phyloP scores from a whole-genome alignment of 2,329 filamentous ascomycete genomes.

The Eurotiales sp. region DNA sequence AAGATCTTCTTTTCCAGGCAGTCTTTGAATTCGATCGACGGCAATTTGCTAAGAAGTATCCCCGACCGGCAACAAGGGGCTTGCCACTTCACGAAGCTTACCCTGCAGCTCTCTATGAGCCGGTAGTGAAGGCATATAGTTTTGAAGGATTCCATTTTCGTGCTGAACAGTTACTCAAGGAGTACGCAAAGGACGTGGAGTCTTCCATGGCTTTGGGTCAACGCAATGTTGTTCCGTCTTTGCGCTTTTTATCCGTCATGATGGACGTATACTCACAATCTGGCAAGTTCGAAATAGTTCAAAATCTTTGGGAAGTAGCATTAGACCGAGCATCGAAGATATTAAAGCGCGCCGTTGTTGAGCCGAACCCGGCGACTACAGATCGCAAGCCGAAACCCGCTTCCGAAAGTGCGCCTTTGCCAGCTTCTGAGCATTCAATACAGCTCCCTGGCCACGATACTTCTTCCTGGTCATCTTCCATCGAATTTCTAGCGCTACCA shows the following conservation, averaged over 20 bases:
- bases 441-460: not conserved
- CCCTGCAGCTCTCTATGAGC: slow-evolving; percentile 51
- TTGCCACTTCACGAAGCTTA: slow-evolving; percentile 39
- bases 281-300: slow-evolving; percentile 57
- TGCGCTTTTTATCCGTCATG: slow-evolving; percentile 58
- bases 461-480: not conserved
- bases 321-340: slow-evolving; percentile 30
- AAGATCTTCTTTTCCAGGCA: slow-evolving; percentile 35
- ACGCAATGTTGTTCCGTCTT: slow-evolving; percentile 32
- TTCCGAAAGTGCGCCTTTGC: not conserved
- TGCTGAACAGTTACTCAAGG: slow-evolving; percentile 54
- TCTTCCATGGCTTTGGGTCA: slow-evolving; percentile 26
- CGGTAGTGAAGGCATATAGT: slow-evolving; percentile 55
- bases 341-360: not conserved
- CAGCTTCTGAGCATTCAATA: not conserved
- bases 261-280: slow-evolving; percentile 64
- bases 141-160: slow-evolving; percentile 43
- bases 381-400: not conserved
- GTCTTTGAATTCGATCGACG: slow-evolving; percentile 36
- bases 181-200: slow-evolving; percentile 35
- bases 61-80: slow-evolving; percentile 29
- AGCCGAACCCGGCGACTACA: not conserved
- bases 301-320: slow-evolving; percentile 63
- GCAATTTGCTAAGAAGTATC: slow-evolving; percentile 44
- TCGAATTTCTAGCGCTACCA: not conserved